Evolutionary conservation across 768 basidiomycete genomes (phyloP), one percentile per base, ranked within the genome.

Genomic region (Rhizopogon vulgaris): DNA sequence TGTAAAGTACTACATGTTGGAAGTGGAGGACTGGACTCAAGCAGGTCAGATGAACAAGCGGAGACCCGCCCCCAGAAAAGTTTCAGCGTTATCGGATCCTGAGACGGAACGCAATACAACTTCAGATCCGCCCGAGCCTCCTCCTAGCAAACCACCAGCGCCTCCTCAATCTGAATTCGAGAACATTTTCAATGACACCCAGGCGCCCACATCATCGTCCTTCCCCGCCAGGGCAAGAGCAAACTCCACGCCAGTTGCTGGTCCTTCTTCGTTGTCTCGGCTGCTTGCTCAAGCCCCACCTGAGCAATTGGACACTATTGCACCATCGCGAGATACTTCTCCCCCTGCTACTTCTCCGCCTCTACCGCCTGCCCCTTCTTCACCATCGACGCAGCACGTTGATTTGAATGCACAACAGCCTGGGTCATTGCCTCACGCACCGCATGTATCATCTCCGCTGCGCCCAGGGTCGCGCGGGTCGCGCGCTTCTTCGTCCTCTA

Each of bases 1-100:
- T 27, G 84, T 91, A 53, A 94, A 94, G 70, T 94, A 90, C 59
- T 94, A 90, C 67, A 87, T 92, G 83, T 80, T 94, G 17, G 88
- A 94, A 69, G 92, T 94, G 18, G 92, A 95, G 64, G 89, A 91
- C 59, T 95, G 92, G 91, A 90, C 87, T 2, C 87, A 90, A 59
- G 82, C 85, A 1, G 78, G 74, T 43, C 78, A 70, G 42, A 58
- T 79, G 36, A 80, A 79, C 52, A 87, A 85, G 65, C 79, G 84
- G 41, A 75, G 79, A 45, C 67, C 70, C 30, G 74, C 74, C 7
- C 75, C 76, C 8, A 78, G 75, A 62, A 86, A 83, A 60, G 61
- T 71, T 15, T 70, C 76, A 15, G 60, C 70, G 14, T 54, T 60
- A 28, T 68, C 68, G 4, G 68, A 68, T 49, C 68, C 68, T 1